These are phyloP conservation scores for Pulveroboletus sp. DNA, from an alignment of 768 basidiomycete species.

Conservation along the genomic window DNA sequence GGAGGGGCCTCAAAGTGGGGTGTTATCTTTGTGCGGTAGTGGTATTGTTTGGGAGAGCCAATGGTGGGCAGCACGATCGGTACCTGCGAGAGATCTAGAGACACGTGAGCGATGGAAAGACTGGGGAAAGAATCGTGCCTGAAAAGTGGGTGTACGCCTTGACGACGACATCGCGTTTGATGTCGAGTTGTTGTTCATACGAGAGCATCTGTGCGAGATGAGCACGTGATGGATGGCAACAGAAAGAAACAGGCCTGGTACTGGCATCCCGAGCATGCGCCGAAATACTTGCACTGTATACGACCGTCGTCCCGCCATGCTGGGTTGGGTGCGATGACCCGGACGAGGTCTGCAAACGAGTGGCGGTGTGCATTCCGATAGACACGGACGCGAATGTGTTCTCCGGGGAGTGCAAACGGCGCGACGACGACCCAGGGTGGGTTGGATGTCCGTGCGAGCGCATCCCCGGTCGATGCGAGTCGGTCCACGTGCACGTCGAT, in stretches of 20 bases:
- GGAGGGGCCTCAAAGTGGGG: constrained; percentile 90
- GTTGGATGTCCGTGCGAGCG: constrained; percentile 52
- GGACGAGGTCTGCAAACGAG: constrained; percentile 74
- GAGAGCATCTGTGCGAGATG: constrained; percentile 67
- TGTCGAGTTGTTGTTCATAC: constrained; percentile 78
- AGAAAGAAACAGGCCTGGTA: constrained; percentile 65
- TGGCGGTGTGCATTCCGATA: constrained; percentile 69
- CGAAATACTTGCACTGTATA: constrained; percentile 85
- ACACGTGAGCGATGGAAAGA: constrained; percentile 27
- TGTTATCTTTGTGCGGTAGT: constrained; percentile 95
- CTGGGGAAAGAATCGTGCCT: neutral
- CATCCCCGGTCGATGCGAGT: constrained; percentile 65
- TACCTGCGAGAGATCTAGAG: constrained; percentile 50
- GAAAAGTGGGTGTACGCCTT: constrained; percentile 85
- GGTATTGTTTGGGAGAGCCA: constrained; percentile 85
- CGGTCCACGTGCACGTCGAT: constrained; percentile 63
- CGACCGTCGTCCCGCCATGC: constrained; percentile 63
- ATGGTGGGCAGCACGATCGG: constrained; percentile 74
- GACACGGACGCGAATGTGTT: constrained; percentile 70
- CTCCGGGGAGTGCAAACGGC: constrained; percentile 84
- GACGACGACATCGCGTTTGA: constrained; percentile 83
- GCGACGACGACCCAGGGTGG: constrained; percentile 79
- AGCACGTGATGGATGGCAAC: neutral
- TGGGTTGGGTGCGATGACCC: constrained; percentile 59
- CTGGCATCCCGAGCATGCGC: constrained; percentile 89